Evolutionary conservation across 2,329 filamentous ascomycete species (phyloP).

Genomic region (Ophiocordyceps camponoti-leonardi): DNA sequence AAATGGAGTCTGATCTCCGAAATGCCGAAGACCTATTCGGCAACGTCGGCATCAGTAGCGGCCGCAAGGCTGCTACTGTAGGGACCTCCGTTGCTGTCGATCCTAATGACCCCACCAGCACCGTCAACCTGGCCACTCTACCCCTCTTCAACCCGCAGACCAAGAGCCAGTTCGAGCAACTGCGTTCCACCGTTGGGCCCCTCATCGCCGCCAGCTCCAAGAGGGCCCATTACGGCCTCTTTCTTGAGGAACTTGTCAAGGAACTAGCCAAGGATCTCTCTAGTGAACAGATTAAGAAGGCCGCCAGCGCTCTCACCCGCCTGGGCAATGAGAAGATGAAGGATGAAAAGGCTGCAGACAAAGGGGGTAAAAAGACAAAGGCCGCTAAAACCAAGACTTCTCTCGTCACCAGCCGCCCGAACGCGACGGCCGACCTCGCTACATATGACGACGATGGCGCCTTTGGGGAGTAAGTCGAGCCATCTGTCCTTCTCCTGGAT

Average conservation of each 20-base stretch:
- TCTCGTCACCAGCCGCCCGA: conserved; percentile 48
- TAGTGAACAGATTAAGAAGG: conserved; percentile 93
- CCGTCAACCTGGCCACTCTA: conserved; percentile 65
- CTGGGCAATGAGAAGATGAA: conserved; percentile 96
- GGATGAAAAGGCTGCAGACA: conserved; percentile 89
- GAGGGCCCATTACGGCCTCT: conserved; percentile 80
- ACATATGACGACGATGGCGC: conserved; percentile 65
- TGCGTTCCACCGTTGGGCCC: conserved; percentile 65
- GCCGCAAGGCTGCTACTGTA: conserved; percentile 50
- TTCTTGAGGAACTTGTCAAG: conserved; percentile 83
- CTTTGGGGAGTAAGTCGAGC: conserved; percentile 60
- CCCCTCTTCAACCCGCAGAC: conserved; percentile 79
- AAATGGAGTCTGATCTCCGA: conserved; percentile 76
- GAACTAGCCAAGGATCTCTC: conserved; percentile 72
- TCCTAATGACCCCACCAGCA: conserved; percentile 54
- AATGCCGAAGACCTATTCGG: conserved; percentile 88
- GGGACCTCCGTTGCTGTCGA: conserved; percentile 53
- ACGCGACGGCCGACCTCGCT: conserved; percentile 46
- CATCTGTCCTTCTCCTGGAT: neutral
- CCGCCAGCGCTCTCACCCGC: conserved; percentile 72
- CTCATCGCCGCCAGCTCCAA: conserved; percentile 59
- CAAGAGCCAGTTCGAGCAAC: conserved; percentile 67
- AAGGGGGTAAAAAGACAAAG: conserved; percentile 93
- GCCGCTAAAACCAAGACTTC: conserved; percentile 88
- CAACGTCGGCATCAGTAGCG: conserved; percentile 46